phyloP scores from a whole-genome alignment of 1,139 yeast genomes.

The Kurtzmaniella quercitrusa region DNA sequence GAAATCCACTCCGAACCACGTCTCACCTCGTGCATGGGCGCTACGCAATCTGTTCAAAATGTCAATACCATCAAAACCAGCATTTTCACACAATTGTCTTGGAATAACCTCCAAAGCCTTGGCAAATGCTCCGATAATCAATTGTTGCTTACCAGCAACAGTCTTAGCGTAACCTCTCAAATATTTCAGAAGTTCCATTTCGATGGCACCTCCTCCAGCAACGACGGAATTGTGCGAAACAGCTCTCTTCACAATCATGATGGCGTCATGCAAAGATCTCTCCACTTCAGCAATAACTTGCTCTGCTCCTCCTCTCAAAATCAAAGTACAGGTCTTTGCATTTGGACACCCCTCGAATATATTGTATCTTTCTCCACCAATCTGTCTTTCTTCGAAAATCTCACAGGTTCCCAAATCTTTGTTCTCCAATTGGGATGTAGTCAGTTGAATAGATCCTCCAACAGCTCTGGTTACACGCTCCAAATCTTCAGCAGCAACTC shows the following conservation, averaged over 20 bases:
- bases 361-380: conserved; percentile 94
- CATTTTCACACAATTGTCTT: conserved; percentile 95
- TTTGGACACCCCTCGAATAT: conserved; percentile 88
- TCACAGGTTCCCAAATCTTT: conserved; percentile 85
- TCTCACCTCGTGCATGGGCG: conserved; percentile 90
- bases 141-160: conserved; percentile 93
- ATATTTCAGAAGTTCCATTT: conserved; percentile 90
- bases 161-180: conserved; percentile 83
- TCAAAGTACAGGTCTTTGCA: conserved; percentile 89
- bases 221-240: conserved; percentile 82
- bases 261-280: conserved; percentile 95
- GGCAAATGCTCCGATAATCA: conserved; percentile 88
- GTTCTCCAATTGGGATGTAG: conserved; percentile 68
- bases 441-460: conserved; percentile 88
- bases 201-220: conserved; percentile 99
- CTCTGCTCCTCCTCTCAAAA: conserved; percentile 96
- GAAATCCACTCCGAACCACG: conserved; percentile 91
- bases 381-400: conserved; percentile 84
- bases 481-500: conserved; percentile 87
- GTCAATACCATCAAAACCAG: conserved; percentile 96
- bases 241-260: conserved; percentile 96
- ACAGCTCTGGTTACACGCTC: conserved; percentile 91
- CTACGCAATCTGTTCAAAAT: conserved; percentile 84
- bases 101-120: conserved; percentile 95
- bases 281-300: conserved; percentile 98